phyloP scores from a whole-genome alignment of 768 basidiomycete genomes.

The Mycena vulgaris region DNA sequence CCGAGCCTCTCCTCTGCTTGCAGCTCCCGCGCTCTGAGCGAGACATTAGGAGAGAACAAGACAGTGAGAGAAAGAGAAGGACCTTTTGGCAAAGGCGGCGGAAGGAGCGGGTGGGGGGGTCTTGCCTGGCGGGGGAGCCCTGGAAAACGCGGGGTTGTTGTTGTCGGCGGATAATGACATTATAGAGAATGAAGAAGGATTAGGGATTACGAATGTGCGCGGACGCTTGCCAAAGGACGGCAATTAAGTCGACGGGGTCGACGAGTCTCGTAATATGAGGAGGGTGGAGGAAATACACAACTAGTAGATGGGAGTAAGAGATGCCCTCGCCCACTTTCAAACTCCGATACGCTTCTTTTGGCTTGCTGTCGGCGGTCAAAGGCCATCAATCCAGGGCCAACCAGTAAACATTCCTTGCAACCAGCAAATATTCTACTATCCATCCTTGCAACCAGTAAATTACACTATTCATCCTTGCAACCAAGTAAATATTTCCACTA shows the following conservation, averaged over 20 bases:
- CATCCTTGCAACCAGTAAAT: no score
- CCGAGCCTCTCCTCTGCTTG: slow-evolving; percentile 81
- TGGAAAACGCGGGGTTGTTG: slow-evolving; percentile 79
- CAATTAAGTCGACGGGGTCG: slow-evolving; percentile 50
- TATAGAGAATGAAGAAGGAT: slow-evolving; percentile 81
- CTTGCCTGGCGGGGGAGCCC: slow-evolving; percentile 85
- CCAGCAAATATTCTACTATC: no score
- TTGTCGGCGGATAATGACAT: slow-evolving; percentile 94
- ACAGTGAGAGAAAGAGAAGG: slow-evolving; percentile 38
- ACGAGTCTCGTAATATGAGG: slow-evolving; percentile 47
- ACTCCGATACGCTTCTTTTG: neutral
- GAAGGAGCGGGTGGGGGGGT: slow-evolving; percentile 93
- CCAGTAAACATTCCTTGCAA: no score
- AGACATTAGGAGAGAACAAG: slow-evolving; percentile 36
- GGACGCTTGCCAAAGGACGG: slow-evolving; percentile 50
- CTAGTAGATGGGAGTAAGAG: slow-evolving; percentile 19
- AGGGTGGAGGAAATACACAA: slow-evolving; percentile 21
- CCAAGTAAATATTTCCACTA: no score
- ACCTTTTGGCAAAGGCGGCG: slow-evolving; percentile 92
- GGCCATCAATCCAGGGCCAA: no score
- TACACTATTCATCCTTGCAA: no score
- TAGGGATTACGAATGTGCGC: slow-evolving; percentile 81
- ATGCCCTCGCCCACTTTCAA: neutral
- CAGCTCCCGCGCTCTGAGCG: slow-evolving; percentile 84
- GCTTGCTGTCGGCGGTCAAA: neutral